Evolutionary conservation across 2,329 filamentous ascomycete species (phyloP).

Genomic region (Metarhizium sp.): DNA sequence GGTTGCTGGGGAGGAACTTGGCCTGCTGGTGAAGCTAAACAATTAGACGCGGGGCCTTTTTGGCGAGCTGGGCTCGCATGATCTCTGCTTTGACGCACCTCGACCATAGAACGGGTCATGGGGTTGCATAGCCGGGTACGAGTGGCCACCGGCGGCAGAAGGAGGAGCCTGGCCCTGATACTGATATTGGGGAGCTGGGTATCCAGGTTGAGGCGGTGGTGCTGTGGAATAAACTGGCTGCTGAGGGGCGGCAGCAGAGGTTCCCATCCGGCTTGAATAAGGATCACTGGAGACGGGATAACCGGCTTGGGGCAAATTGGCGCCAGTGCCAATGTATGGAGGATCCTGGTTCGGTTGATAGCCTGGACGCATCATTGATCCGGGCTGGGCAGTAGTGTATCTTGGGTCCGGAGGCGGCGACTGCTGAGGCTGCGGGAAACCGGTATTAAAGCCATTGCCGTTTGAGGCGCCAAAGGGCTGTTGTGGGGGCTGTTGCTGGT

Average conservation of each 20-base stretch:
- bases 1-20: conserved; percentile 21
- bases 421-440: conserved; percentile 23
- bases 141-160: conserved; percentile 13
- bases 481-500: conserved; percentile 13
- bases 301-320: conserved; percentile 22
- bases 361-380: conserved; percentile 21
- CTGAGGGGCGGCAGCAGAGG: conserved; percentile 20
- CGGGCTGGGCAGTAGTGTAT: conserved; percentile 19
- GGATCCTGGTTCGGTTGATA: conserved; percentile 21
- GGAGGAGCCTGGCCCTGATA: conserved; percentile 27
- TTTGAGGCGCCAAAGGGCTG: conserved; percentile 19
- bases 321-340: conserved; percentile 26
- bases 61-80: conserved; percentile 7
- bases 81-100: conserved; percentile 40
- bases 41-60: conserved; percentile 28
- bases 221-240: conserved; percentile 24
- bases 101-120: conserved; percentile 48
- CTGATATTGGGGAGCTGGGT: conserved; percentile 22
- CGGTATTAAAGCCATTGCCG: conserved; percentile 20
- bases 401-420: conserved; percentile 24
- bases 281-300: conserved; percentile 16
- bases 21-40: conserved; percentile 44
- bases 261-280: conserved; percentile 21
- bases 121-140: conserved; percentile 29
- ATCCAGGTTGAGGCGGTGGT: conserved; percentile 20